These are phyloP conservation scores for Trametes villosa DNA, from an alignment of 768 basidiomycete genomes.

Conservation along the genomic window DNA sequence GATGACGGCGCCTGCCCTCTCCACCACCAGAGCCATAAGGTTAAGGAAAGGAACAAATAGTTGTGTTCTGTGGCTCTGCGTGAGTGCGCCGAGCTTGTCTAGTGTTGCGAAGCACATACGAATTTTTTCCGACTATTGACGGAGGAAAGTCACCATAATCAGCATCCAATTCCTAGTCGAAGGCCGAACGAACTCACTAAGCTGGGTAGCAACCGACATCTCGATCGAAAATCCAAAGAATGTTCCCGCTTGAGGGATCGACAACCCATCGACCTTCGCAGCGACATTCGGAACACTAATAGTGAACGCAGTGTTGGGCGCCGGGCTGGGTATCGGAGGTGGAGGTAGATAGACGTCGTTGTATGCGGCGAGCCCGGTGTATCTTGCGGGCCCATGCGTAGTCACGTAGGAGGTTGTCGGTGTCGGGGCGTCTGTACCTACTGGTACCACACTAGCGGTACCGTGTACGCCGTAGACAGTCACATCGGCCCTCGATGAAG, in stretches of 20 bases:
- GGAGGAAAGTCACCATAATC: background rate
- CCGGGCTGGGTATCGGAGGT: conserved; percentile 11
- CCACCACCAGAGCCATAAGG: conserved; percentile 47
- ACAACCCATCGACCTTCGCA: conserved; percentile 33
- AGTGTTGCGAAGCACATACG: conserved; percentile 38
- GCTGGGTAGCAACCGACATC: conserved; percentile 68
- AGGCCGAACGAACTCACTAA: conserved; percentile 48
- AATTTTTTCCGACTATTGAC: conserved; percentile 53
- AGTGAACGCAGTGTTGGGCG: conserved; percentile 10
- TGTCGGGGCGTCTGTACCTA: background rate
- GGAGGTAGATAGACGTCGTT: conserved; percentile 53
- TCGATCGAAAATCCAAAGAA: conserved; percentile 80
- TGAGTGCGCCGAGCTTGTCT: background rate
- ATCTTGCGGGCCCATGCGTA: conserved; percentile 26
- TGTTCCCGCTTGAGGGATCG: conserved; percentile 49
- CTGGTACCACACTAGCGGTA: background rate
- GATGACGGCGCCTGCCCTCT: conserved; percentile 43
- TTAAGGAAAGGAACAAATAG: conserved; percentile 47
- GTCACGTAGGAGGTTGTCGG: conserved; percentile 14
- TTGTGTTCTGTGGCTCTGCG: conserved; percentile 40
- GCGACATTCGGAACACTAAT: conserved; percentile 11
- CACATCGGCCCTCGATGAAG: conserved; percentile 4
- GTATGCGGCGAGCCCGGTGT: conserved; percentile 55
- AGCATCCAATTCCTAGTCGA: background rate
- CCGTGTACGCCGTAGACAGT: conserved; percentile 18